Percentiles rank a stretch among this genome's conserved stretches.
Evolutionary conservation across 495 filamentous ascomycete genomes (phyloP).

Genomic region (Cairneyella variabilis): DNA sequence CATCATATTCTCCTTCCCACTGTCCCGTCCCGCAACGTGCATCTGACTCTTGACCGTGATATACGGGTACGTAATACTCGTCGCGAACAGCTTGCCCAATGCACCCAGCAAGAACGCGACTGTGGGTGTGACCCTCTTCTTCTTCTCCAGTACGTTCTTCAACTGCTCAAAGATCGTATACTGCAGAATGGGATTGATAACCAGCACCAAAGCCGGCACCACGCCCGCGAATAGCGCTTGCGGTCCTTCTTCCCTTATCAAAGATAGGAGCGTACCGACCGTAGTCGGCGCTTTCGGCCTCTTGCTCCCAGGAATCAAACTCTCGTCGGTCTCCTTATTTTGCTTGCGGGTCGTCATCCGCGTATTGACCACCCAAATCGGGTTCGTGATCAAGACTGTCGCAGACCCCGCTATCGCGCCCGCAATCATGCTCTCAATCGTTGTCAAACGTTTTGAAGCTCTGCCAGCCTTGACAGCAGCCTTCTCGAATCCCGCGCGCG

Average conservation of each 20-base stretch:
- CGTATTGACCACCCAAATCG: conserved; percentile 98
- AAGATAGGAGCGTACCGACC: conserved; percentile 67
- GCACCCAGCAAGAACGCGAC: conserved; percentile 90
- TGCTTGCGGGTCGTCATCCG: conserved; percentile 89
- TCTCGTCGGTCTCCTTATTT: conserved; percentile 42
- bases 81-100: conserved; percentile 90
- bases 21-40: conserved; percentile 77
- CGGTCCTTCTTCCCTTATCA: conserved; percentile 78
- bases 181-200: conserved; percentile 97
- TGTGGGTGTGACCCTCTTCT: conserved; percentile 64
- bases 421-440: conserved; percentile 86
- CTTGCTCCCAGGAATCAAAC: conserved; percentile 28
- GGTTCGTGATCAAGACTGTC: conserved; percentile 93
- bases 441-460: conserved; percentile 77
- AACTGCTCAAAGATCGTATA: conserved; percentile 99
- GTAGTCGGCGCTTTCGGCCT: conserved; percentile 59
- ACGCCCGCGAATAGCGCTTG: conserved; percentile 87
- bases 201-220: conserved; percentile 84
- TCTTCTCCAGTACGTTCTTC: conserved; percentile 59
- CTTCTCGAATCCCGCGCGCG: conserved; percentile 80
- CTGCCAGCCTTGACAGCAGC: conserved; percentile 74
- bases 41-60: conserved; percentile 96
- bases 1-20: conserved; percentile 66
- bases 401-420: conserved; percentile 93
- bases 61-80: conserved; percentile 93